Conservation (phyloP, 768 basidiomycete genomes). For the Pulveroboletus sp. region DNA sequence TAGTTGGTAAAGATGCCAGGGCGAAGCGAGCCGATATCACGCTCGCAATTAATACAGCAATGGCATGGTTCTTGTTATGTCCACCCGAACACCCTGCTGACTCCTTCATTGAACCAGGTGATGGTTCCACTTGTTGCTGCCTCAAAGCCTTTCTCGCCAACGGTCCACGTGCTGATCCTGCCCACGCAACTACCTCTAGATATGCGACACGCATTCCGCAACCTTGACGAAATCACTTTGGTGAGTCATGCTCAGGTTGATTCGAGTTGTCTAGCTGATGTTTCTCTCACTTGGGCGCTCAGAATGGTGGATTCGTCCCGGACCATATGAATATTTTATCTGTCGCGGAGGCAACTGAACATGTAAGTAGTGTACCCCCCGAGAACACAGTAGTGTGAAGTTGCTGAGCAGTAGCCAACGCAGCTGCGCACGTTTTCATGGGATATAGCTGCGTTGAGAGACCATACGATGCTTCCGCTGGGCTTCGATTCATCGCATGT, state of each 20-base stretch:
- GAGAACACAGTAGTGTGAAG: neutral
- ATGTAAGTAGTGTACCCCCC: conserved; percentile 39
- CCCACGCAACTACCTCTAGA: conserved; percentile 75
- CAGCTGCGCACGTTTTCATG: conserved; percentile 54
- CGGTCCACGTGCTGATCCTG: conserved; percentile 66
- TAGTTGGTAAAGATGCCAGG: conserved; percentile 66
- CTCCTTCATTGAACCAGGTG: conserved; percentile 34
- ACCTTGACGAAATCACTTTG: conserved; percentile 57
- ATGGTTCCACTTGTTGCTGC: conserved; percentile 49
- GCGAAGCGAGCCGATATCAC: conserved; percentile 54
- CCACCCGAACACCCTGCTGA: neutral
- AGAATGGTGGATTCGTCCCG: conserved; percentile 53
- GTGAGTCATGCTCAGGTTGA: conserved; percentile 35
- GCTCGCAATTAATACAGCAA: conserved; percentile 54
- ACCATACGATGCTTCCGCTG: conserved; percentile 53
- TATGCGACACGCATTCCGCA: conserved; percentile 60
- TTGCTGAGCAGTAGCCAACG: conserved; percentile 3
- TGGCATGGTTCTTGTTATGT: conserved; percentile 35
- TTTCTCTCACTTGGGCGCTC: neutral
- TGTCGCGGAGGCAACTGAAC: conserved; percentile 47
- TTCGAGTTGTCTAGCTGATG: neutral
- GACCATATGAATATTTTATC: conserved; percentile 78
- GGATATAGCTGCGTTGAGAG: conserved; percentile 43
- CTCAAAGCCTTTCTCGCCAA: conserved; percentile 62
- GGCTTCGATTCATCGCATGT: conserved; percentile 39